Evolutionary conservation across 225 moss, liverwort and hornwort species (phyloP), one percentile per base, ranked within the genome.

Genomic region (Physcomitrellopsis africana): DNA sequence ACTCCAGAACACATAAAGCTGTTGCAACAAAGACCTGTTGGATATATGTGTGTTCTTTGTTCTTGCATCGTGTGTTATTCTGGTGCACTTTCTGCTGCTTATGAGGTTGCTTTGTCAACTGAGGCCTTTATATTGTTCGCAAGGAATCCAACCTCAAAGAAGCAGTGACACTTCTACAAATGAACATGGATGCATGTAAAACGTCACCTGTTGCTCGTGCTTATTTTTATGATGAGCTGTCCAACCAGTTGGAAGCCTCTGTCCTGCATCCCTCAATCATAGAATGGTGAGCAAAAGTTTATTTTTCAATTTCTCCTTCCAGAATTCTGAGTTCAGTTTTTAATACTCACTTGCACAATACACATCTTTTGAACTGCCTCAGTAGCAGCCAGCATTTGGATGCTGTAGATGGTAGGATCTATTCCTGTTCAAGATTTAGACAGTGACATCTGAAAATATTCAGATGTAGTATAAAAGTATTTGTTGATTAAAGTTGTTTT

Each of bases 101-200:
- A 63, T 51, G 52, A 48, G 73, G 59, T 79, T 46, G 45, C 26
- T 60, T 62, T 65, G 44, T 73, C 56, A 70, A 26, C 43, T 66
- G 68, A 72, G 65, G 72, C 48, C 20, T 26, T 51, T 77, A 48
- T 65, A 69, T 69, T 66, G 47, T 77, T 81, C 17, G 60, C 22
- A 70, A 92, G 92, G 81, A 83, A 73, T 79, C 86, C 79, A 83
- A 77, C 73, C 81, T 85, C 54, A 80, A 87, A 69, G 94, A 94
- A 82, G 90, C 86, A 60, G 63, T 87, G 32, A 62, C 86, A 48
- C 89, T 94, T 58, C 80, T 94, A 47, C 90, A 94, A 81, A 87
- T 89, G 87, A 91, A 80, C 60, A 73, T 86, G 81, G 94, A 94
- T 67, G 89, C 94, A 69, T 92, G 94, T 86, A 92, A 94, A 81